Conservation (phyloP, 2,329 filamentous ascomycete genomes). For the Cordyceps cicadae region DNA sequence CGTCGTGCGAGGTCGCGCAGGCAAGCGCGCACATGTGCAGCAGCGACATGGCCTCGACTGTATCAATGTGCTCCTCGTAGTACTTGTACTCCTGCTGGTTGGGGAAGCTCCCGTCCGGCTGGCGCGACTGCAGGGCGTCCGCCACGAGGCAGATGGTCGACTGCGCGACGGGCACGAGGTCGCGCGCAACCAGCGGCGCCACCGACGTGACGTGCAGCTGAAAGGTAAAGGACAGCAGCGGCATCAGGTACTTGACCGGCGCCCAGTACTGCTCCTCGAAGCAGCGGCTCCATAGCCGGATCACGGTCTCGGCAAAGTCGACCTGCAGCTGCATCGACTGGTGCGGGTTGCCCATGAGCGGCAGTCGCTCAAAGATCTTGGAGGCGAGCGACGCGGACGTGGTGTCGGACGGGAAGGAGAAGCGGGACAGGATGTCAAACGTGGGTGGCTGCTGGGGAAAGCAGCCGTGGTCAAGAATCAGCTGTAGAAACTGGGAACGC, state of each 20-base stretch:
- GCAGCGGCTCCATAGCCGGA: slow-evolving; percentile 62
- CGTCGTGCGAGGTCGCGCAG: slow-evolving; percentile 37
- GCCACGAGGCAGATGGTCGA: slow-evolving; percentile 53
- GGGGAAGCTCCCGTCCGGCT: slow-evolving; percentile 39
- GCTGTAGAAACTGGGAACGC: slow-evolving; percentile 45
- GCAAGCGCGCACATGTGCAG: slow-evolving; percentile 56
- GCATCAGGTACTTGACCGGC: slow-evolving; percentile 57
- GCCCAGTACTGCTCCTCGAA: slow-evolving; percentile 53
- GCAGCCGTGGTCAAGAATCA: slow-evolving; percentile 55
- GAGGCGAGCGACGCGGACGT: slow-evolving; percentile 54
- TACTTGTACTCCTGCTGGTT: slow-evolving; percentile 29
- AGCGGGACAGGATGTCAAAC: slow-evolving; percentile 59
- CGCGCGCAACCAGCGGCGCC: slow-evolving; percentile 49
- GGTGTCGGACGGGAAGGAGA: slow-evolving; percentile 57
- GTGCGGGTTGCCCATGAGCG: slow-evolving; percentile 41
- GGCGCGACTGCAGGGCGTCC: slow-evolving; percentile 44
- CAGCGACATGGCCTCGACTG: slow-evolving; percentile 54
- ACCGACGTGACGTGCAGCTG: slow-evolving; percentile 52
- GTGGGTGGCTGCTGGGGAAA: slow-evolving; percentile 49
- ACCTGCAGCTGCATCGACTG: slow-evolving; percentile 49
- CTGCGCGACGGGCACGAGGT: slow-evolving; percentile 47
- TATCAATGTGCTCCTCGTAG: slow-evolving; percentile 50
- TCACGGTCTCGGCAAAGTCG: slow-evolving; percentile 55
- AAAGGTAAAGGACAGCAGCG: slow-evolving; percentile 56
- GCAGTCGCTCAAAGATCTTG: slow-evolving; percentile 59